Evolutionary conservation across 148 eudicot genomes (phyloP).

Genomic region (Selenicereus undatus): DNA sequence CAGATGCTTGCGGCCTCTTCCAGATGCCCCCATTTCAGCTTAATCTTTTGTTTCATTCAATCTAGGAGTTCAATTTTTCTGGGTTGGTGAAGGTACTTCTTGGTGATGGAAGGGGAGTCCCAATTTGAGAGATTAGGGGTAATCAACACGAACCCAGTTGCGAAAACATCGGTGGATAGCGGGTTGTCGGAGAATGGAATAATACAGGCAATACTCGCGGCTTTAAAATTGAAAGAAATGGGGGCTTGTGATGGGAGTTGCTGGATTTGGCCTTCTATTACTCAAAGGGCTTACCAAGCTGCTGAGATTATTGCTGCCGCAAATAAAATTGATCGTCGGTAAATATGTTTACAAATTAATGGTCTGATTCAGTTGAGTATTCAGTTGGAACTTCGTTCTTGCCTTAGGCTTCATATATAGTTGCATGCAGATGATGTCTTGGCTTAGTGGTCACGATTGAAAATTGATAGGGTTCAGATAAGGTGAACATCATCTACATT

Average conservation of each 20-base stretch:
- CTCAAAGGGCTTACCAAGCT: slow-evolving; percentile 96
- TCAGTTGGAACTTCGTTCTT: background rate
- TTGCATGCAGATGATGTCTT: too few species aligned
- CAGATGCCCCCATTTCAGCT: slow-evolving; percentile 87
- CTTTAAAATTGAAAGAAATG: slow-evolving; percentile 55
- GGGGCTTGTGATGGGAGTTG: slow-evolving; percentile 83
- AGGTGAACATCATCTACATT: too few species aligned
- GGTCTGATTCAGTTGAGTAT: background rate
- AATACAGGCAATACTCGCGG: slow-evolving; percentile 70
- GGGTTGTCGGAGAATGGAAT: slow-evolving; percentile 80
- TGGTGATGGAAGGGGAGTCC: slow-evolving; percentile 97
- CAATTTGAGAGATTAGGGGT: slow-evolving; percentile 75
- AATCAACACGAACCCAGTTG: slow-evolving; percentile 93
- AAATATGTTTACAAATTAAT: background rate
- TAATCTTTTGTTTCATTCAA: background rate
- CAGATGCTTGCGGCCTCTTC: slow-evolving; percentile 84
- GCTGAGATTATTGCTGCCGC: slow-evolving; percentile 89
- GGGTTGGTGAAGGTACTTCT: slow-evolving; percentile 60
- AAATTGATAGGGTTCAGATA: too few species aligned
- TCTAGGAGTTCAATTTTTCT: background rate
- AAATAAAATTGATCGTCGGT: slow-evolving; percentile 70
- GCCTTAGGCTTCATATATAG: too few species aligned
- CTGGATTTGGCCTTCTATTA: slow-evolving; percentile 99
- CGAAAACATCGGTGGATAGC: slow-evolving; percentile 78
- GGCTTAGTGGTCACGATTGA: too few species aligned